Evolutionary conservation across 1,284 basidiomycete species (phyloP).

Genomic region (Rhodotorula sp.): DNA sequence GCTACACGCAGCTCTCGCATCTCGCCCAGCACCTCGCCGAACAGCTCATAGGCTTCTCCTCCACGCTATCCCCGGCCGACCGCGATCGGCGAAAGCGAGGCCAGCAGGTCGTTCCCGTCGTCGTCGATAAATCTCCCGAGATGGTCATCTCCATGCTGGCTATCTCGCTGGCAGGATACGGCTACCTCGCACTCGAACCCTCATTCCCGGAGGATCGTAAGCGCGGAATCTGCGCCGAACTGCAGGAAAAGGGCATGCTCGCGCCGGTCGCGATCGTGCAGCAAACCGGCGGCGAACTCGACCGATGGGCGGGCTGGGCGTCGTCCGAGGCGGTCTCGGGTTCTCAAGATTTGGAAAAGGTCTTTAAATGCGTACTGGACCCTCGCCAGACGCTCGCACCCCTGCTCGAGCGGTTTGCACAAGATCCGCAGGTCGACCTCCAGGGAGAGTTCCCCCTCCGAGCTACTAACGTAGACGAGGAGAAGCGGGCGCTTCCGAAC

Average conservation of each 20-base stretch:
- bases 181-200: slow-evolving; percentile 43
- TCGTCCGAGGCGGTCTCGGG: no score
- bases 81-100: background rate
- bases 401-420: background rate
- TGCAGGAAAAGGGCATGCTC: slow-evolving; percentile 23
- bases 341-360: no score
- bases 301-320: slow-evolving; percentile 17
- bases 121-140: slow-evolving; percentile 37
- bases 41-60: background rate
- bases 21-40: slow-evolving; percentile 22
- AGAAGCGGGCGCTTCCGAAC: background rate
- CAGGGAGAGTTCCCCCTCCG: slow-evolving; percentile 4
- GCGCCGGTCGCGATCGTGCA: slow-evolving; percentile 27
- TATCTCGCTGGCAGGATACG: slow-evolving; percentile 31
- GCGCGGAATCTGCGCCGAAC: slow-evolving; percentile 30
- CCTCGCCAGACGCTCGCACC: slow-evolving; percentile 5
- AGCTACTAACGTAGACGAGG: background rate
- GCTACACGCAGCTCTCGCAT: slow-evolving; percentile 26
- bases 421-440: background rate
- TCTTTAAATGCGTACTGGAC: slow-evolving; percentile 21
- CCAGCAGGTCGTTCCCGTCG: slow-evolving; percentile 33
- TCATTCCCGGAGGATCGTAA: slow-evolving; percentile 33
- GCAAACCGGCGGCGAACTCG: slow-evolving; percentile 12
- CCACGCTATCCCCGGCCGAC: background rate
- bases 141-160: slow-evolving; percentile 40